Evolutionary conservation across 2,329 filamentous ascomycete genomes (phyloP).

Genomic region (Cladosporium velox): DNA sequence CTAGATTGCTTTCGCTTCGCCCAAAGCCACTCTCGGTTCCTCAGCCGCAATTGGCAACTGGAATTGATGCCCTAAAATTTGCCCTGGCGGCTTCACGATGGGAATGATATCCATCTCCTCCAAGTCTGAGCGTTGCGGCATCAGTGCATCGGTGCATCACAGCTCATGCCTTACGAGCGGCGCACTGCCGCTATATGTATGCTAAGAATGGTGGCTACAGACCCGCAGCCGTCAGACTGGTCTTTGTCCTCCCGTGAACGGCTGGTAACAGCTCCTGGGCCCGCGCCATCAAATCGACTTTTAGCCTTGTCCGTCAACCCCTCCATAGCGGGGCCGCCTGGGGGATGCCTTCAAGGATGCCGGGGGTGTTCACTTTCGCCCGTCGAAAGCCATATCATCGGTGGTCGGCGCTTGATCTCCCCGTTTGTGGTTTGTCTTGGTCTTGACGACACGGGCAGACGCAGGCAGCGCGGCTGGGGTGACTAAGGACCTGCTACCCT

Average conservation of each 20-base stretch:
- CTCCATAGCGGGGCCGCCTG: slow-evolving; percentile 18
- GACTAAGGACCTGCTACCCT: slow-evolving; percentile 1
- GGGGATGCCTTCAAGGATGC: slow-evolving; percentile 20
- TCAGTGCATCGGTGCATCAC: background rate
- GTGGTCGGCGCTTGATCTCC: slow-evolving; percentile 15
- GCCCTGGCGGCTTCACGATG: background rate
- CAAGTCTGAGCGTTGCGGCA: background rate
- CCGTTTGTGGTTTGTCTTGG: slow-evolving; percentile 19
- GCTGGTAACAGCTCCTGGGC: slow-evolving; percentile 14
- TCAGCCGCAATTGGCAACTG: background rate
- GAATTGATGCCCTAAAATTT: background rate
- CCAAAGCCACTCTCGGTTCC: slow-evolving; percentile 6
- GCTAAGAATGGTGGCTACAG: slow-evolving; percentile 13
- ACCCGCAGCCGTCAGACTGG: background rate
- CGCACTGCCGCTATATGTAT: slow-evolving; percentile 1
- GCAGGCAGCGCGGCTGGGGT: slow-evolving; percentile 6
- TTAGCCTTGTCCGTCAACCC: slow-evolving; percentile 8
- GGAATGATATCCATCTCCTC: background rate
- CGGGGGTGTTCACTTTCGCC: slow-evolving; percentile 15
- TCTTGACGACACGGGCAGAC: background rate
- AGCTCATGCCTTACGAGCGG: background rate
- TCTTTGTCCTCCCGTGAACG: slow-evolving; percentile 9
- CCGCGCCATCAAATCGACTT: slow-evolving; percentile 11
- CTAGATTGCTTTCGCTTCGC: slow-evolving; percentile 18
- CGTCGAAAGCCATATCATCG: slow-evolving; percentile 15